Percentiles rank a stretch among this genome's conserved stretches.
phyloP scores from a whole-genome alignment of 176 grass and related monocot genomes.

The Oryza brachyantha region DNA sequence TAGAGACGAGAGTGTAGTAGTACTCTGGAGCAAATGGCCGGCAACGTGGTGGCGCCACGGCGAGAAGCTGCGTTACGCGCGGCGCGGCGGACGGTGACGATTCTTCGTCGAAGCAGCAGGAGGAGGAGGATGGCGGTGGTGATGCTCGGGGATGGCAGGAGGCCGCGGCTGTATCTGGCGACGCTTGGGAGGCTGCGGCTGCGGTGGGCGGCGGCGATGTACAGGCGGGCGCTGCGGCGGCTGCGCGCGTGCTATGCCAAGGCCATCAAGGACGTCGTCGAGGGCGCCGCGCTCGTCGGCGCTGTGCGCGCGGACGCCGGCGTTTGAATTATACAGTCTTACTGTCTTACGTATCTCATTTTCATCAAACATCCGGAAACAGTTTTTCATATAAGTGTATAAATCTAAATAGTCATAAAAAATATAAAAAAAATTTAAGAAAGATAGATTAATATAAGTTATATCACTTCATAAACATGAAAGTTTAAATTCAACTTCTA shows the following conservation, averaged over 20 bases:
- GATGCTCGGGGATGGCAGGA: slow-evolving; percentile 13
- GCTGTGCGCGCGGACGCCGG: slow-evolving; percentile 19
- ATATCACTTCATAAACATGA: no score
- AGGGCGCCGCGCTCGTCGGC: slow-evolving; percentile 30
- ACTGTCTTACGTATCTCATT: no score
- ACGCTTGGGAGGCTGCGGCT: slow-evolving; percentile 12
- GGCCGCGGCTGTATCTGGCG: background rate
- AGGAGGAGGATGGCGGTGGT: slow-evolving; percentile 37
- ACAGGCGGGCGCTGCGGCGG: slow-evolving; percentile 29
- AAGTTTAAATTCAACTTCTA: no score
- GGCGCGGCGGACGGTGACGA: background rate
- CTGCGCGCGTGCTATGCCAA: slow-evolving; percentile 30
- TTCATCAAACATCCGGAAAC: no score
- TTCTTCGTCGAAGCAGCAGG: background rate
- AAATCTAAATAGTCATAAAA: no score
- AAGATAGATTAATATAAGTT: no score
- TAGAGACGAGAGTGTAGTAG: no score
- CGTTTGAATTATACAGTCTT: background rate
- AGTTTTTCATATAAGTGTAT: no score
- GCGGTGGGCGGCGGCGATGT: slow-evolving; percentile 20
- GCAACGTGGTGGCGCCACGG: background rate
- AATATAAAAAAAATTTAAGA: no score
- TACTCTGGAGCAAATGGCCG: background rate
- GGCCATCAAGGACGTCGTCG: slow-evolving; percentile 20
- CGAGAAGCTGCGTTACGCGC: background rate